A percentile compares a stretch with the other conserved stretches of the same genome.
phyloP scores from a whole-genome alignment of 805 yeast species.

The Cyberlindnera veronae region DNA sequence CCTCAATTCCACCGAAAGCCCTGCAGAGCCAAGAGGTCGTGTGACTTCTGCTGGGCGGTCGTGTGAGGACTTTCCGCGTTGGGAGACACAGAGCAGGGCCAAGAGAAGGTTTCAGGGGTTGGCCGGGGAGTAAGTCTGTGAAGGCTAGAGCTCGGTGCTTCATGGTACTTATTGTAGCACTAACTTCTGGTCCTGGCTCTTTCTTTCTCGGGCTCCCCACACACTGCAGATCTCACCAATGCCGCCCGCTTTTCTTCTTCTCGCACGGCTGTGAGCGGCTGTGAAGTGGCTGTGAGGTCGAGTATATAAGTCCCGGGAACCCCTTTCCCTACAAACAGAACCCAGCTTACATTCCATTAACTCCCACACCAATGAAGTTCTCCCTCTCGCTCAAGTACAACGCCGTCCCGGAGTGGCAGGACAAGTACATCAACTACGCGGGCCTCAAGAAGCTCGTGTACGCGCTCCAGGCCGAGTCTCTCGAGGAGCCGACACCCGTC shows the following conservation, averaged over 20 bases:
- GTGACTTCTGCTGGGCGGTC: constrained; percentile 1
- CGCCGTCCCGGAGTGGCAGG: constrained; percentile 86
- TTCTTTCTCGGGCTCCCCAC: too few relatives aligned
- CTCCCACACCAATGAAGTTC: constrained; percentile 53
- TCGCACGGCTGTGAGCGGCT: too few relatives aligned
- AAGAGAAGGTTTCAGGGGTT: too few relatives aligned
- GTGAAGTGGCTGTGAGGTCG: too few relatives aligned
- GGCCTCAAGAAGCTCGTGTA: constrained; percentile 55
- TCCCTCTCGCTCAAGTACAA: constrained; percentile 64
- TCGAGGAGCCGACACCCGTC: constrained; percentile 12
- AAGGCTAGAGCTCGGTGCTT: too few relatives aligned
- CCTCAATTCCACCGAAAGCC: constrained; percentile 2
- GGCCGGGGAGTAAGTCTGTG: too few relatives aligned
- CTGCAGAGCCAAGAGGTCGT: background rate
- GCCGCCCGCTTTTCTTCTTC: too few relatives aligned
- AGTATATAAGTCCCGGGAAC: too few relatives aligned
- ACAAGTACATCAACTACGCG: constrained; percentile 68
- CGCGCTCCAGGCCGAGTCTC: constrained; percentile 43
- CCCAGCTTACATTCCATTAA: background rate
- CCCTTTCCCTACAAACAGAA: background rate
- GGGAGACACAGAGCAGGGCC: background rate
- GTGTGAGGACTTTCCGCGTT: constrained; percentile 8
- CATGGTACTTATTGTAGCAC: too few relatives aligned
- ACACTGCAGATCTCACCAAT: too few relatives aligned
- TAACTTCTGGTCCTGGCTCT: too few relatives aligned